A percentile compares a stretch with the other conserved stretches of the same genome.
phyloP scores from a whole-genome alignment of 139 green algal species.

The Chlorella sp. region DNA sequence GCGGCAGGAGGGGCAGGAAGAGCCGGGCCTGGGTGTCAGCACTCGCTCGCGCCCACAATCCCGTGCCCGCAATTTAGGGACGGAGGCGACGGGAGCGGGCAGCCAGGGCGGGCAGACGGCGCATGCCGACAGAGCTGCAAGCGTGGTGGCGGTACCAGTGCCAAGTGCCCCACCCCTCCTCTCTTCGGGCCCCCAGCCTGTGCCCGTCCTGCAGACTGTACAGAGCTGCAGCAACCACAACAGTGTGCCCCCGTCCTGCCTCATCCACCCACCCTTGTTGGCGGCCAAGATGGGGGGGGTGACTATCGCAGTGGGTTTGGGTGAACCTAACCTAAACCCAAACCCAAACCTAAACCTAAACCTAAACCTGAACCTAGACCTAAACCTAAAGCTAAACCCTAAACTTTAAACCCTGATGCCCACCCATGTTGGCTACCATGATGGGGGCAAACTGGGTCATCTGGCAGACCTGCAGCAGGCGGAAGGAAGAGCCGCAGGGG shows the following conservation, averaged over 20 bases:
- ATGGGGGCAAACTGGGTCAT: constrained; percentile 51
- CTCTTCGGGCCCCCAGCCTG: too few species aligned
- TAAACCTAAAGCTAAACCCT: too few species aligned
- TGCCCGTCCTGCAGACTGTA: too few species aligned
- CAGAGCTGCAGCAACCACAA: too few species aligned
- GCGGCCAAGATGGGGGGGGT: constrained; percentile 48
- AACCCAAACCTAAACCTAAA: too few species aligned
- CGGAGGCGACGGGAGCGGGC: background rate
- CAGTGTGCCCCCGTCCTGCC: too few species aligned
- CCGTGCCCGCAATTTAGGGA: too few species aligned
- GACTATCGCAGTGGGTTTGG: too few species aligned
- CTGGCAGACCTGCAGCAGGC: constrained; percentile 34
- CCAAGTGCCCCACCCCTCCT: too few species aligned
- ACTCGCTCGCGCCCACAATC: background rate
- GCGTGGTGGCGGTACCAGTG: background rate
- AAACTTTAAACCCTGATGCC: too few species aligned
- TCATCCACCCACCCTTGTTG: constrained; percentile 22
- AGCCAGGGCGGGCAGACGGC: background rate
- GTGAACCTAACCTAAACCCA: too few species aligned
- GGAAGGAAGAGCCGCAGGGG: background rate
- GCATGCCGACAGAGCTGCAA: background rate
- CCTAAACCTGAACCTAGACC: too few species aligned
- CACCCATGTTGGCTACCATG: constrained; percentile 45
- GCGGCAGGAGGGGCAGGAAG: constrained; percentile 34
- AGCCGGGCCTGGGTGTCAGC: background rate